Base-by-base conservation (phyloP, 2,329 filamentous ascomycete genomes). In the Malbranchea zuffiana region DNA sequence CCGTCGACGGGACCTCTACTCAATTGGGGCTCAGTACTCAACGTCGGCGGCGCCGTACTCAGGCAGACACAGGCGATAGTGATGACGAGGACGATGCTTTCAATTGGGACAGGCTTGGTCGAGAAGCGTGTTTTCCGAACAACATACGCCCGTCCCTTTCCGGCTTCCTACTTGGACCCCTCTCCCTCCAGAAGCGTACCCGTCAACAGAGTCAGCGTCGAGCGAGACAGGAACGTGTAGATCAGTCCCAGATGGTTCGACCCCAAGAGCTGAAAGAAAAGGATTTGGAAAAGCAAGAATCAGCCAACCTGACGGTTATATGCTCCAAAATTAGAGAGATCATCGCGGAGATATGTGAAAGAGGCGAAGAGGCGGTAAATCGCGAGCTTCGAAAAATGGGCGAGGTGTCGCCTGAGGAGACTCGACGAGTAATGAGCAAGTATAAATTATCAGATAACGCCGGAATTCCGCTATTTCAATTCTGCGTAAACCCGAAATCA, bases 61-160 rank as follows among this genome's bases (percentile, higher is more conserved):
- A 18, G 17, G 72, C 74, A 6, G 72, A 79, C 4, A 81, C 81
- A 1, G 77, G 79, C 0, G 73, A 74, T 1, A 75, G 69, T 1
- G 60, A 68, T 6, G 77, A 82, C 24, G 74, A 80, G 35, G 83
- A 79, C 6, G 83, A 90, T 45, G 75, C 78, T 49, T 71, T 88
- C 54, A 83, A 92, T 52, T 98, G 90, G 90, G 74, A 78, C 26
- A 75, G 85, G 49, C 68, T 96, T 3, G 90, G 90, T 2, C 74
- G 75, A 8, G 75, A 75, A 41, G 86, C 83, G 1, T 85, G 82
- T 50, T 68, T 88, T 38, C 81, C 80, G 1, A 66, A 74, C 50
- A 82, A 82, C 42, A 65, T 71, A 16, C 76, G 88, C 7, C 87
- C 88, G 0, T 74, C 82, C 1, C 69, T 90, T 3, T 75, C 83